phyloP scores from a whole-genome alignment of 345 rosid species.

The Eucalyptus virginea region DNA sequence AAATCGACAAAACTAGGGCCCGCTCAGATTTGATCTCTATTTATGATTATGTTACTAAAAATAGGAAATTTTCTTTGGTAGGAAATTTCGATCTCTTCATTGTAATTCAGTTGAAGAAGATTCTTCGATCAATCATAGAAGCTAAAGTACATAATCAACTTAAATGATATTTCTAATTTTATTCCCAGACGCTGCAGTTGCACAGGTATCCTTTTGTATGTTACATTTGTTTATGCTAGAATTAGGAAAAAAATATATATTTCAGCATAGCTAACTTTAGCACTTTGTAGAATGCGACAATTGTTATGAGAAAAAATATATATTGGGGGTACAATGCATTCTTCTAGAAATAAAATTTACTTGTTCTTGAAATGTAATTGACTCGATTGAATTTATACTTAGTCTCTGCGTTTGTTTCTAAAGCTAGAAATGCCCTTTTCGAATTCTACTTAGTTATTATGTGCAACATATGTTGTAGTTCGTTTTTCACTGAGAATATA shows the following conservation, averaged over 20 bases:
- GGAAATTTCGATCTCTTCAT: not conserved
- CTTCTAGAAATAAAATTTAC: not conserved
- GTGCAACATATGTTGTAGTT: not conserved
- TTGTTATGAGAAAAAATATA: not conserved
- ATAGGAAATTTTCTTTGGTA: not conserved
- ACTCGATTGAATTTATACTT: not conserved
- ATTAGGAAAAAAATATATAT: not conserved
- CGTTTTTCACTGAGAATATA: not conserved
- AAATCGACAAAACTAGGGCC: not conserved
- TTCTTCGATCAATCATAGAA: not conserved
- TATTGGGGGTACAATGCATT: not conserved
- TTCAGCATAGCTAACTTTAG: not conserved
- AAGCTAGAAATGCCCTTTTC: not conserved
- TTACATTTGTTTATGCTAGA: not conserved
- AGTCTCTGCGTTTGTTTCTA: not conserved
- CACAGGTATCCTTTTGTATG: not conserved
- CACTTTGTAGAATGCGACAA: not conserved
- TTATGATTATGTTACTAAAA: not conserved
- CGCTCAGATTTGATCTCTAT: not conserved
- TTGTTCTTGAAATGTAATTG: not conserved
- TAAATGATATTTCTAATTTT: not conserved
- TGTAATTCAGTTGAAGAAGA: not conserved
- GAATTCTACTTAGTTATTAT: not conserved
- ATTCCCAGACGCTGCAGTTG: not conserved
- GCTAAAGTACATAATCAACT: not conserved